These are phyloP conservation scores for Gardenia jasminoides DNA, from an alignment of 257 asterid genomes.

Conservation along the genomic window DNA sequence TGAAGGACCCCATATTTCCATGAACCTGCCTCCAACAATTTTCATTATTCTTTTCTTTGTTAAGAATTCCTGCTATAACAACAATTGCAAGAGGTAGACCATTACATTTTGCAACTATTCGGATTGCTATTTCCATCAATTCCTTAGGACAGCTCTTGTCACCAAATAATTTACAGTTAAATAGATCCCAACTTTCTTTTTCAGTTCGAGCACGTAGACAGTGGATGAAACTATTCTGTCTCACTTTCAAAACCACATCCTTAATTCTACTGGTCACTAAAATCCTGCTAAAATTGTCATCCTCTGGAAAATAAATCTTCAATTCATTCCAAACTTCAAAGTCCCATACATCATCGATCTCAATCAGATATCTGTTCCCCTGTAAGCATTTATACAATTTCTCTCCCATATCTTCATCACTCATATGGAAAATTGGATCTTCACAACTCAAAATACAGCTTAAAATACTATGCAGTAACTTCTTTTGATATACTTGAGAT, in stretches of 20 bases:
- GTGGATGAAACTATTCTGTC: not conserved
- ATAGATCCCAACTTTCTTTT: too few species aligned
- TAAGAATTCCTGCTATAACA: slow-evolving; percentile 1
- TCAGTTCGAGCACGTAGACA: not conserved
- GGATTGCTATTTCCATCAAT: not conserved
- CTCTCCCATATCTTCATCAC: too few species aligned
- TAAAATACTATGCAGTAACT: too few species aligned
- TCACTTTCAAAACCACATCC: not conserved
- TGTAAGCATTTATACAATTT: too few species aligned
- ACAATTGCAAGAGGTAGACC: not conserved
- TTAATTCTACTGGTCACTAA: not conserved
- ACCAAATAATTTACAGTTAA: slow-evolving; percentile 10
- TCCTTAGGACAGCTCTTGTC: not conserved
- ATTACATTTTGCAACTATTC: not conserved
- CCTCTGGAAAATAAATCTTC: not conserved
- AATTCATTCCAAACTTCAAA: not conserved
- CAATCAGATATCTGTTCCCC: not conserved
- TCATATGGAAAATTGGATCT: too few species aligned
- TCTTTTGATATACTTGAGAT: too few species aligned
- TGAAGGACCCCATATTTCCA: too few species aligned
- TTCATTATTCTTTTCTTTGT: not conserved
- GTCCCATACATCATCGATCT: not conserved
- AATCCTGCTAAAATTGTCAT: not conserved
- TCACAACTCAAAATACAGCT: too few species aligned
- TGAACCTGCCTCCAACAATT: not conserved